Base-by-base conservation (phyloP, 2,329 filamentous ascomycete genomes). In the Monosporascus ibericus region DNA sequence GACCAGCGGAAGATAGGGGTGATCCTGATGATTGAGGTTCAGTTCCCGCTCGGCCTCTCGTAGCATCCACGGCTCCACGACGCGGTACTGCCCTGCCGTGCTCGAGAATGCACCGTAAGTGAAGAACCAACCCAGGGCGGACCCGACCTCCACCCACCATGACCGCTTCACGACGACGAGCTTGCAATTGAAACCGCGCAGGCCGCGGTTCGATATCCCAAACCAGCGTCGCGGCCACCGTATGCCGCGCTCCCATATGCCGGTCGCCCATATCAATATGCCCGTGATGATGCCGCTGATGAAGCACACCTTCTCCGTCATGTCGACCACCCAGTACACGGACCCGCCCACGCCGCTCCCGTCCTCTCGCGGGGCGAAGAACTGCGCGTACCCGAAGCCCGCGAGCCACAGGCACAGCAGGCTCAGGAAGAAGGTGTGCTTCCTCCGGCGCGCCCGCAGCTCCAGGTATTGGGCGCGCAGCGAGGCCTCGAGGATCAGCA, bases 241-340 rank as follows among this genome's bases (percentile, higher is more conserved):
- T 51, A 99, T 87, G 34, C 94, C 94, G 52, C 92, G 84, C 65
- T 97, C 92, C 88, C 92, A 99, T 69, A 96, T 92, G 27, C 94
- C 94, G 0, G 92, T 96, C 17, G 85, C 92, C 90, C 92, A 96
- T 60, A 97, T 86, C 37, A 99, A 77, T 44, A 91, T 79, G 37
- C 84, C 87, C 0, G 92, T 96, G 54, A 96, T 86, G 54, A 95
- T 80, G 47, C 94, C 94, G 24, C 90, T 91, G 71, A 95, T 88
- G 65, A 96, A 87, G 63, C 89, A 92, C 50, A 99, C 83, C 69
- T 94, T 95, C 72, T 97, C 90, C 7, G 82, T 82, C 67, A 88
- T 89, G 65, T 97, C 92, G 3, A 97, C 82, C 27, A 95, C 86
- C 92, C 92, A 97, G 77, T 99, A 99, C 50, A 96, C 90, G 15